Base-by-base conservation (phyloP, 2,329 filamentous ascomycete species). In the Helminthosporium solani region DNA sequence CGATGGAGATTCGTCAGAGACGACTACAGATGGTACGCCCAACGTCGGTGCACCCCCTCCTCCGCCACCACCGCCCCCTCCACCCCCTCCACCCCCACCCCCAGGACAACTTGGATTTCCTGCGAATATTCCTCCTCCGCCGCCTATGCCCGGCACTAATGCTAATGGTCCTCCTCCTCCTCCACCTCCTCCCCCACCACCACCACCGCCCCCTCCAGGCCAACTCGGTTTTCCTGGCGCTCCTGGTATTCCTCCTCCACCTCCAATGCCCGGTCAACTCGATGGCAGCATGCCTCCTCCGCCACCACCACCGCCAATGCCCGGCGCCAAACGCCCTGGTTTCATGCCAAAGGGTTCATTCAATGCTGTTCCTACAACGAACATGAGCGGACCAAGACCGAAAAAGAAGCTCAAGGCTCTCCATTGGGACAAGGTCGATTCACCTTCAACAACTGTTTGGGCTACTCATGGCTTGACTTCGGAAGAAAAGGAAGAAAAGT, bases 391-490 rank as follows among this genome's bases (percentile, higher is more conserved):
- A 50, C 88, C 90, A 42, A 80, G 92, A 59, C 90, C 94, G 18
- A 97, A 96, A 82, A 97, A 96, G 84, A 99, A 97, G 79, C 89
- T 99, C 71, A 99, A 99, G 83, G 92, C 92, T 48, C 80, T 99
- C 58, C 94, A 99, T 75, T 97, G 94, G 92, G 94, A 99, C 74
- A 97, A 97, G 77, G 90, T 99, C 44, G 94, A 99, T 71, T 82
- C 88, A 42, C 88, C 90, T 18, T 84, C 94, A 67, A 87, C 90
- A 40, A 96, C 92, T 43, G 88, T 96, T 60, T 97, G 92, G 92
- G 91, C 90, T 27, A 80, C 83, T 7, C 90, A 95, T 69, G 83
- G 88, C 23, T 87, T 89, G 4, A 95, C 89, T n/a, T 82, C 85
- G 3, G 86, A 95, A 67, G 88, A 87, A 50, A 89, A 91, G 65